phyloP scores from a whole-genome alignment of 306 rosid species.

The Trifolium fragiferum region DNA sequence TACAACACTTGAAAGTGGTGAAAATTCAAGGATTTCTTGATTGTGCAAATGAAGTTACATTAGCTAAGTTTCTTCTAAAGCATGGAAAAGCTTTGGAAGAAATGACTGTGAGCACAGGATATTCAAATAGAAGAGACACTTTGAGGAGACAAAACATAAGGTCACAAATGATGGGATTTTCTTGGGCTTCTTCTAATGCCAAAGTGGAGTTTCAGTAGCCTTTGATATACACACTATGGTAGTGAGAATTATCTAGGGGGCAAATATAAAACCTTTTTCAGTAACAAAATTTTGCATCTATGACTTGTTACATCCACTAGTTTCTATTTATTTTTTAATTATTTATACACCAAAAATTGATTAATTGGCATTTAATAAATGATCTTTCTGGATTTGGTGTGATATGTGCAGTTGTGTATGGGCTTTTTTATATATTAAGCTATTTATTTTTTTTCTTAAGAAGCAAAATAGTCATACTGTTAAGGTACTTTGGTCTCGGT shows the following conservation, averaged over 20 bases:
- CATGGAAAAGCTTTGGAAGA: conserved; percentile 72
- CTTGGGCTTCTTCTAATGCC: conserved; percentile 83
- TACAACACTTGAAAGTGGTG: conserved; percentile 67
- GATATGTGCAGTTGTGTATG: background rate
- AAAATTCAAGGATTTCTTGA: conserved; percentile 70
- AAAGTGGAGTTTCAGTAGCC: conserved; percentile 60
- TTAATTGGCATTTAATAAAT: conserved; percentile 4
- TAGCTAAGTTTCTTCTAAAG: conserved; percentile 73
- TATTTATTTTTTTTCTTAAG: too few relatives aligned
- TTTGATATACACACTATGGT: background rate
- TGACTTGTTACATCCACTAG: background rate
- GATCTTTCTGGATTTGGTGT: background rate
- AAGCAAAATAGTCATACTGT: too few relatives aligned
- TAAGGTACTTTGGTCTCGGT: too few relatives aligned
- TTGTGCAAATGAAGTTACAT: conserved; percentile 77
- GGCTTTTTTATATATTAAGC: too few relatives aligned
- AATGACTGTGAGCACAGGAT: conserved; percentile 56
- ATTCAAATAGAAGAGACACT: conserved; percentile 53
- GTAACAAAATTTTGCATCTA: conserved; percentile 7
- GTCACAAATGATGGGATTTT: conserved; percentile 75
- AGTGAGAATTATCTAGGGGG: background rate
- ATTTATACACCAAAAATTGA: background rate
- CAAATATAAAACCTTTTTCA: background rate
- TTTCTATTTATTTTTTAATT: too few relatives aligned
- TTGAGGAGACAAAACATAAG: conserved; percentile 70